These are phyloP conservation scores for Cladosporium austrohemisphaericum DNA, from an alignment of 2,329 filamentous ascomycete species.

Conservation along the genomic window DNA sequence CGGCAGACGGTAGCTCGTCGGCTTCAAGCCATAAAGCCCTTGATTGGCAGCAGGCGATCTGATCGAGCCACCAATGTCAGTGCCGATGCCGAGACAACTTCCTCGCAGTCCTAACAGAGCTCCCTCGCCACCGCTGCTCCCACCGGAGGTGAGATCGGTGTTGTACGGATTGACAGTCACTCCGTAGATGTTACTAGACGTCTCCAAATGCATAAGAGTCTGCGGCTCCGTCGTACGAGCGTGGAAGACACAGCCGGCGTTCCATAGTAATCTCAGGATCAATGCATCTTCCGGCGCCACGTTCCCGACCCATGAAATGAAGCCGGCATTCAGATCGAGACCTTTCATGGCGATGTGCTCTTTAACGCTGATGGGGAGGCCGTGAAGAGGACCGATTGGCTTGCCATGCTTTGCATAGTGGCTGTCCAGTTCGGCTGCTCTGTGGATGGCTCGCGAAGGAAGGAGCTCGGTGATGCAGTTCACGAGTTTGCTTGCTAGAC, in stretches of 20 bases:
- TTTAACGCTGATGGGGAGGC: constrained; percentile 51
- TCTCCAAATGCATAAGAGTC: constrained; percentile 53
- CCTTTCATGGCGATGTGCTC: constrained; percentile 52
- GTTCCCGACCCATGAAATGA: constrained; percentile 47
- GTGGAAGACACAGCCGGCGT: constrained; percentile 51
- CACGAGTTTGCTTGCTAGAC: constrained; percentile 49
- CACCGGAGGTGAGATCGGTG: constrained; percentile 49
- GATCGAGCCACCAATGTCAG: constrained; percentile 52
- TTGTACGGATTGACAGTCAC: constrained; percentile 55
- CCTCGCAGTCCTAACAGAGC: constrained; percentile 52
- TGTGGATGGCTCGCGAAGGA: constrained; percentile 34
- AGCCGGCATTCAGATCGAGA: constrained; percentile 47
- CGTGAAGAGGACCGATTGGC: constrained; percentile 48
- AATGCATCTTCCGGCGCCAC: constrained; percentile 44
- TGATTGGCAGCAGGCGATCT: constrained; percentile 47
- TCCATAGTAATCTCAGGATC: constrained; percentile 46
- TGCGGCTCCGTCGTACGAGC: constrained; percentile 54
- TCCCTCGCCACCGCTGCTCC: constrained; percentile 56
- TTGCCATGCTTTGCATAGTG: constrained; percentile 40
- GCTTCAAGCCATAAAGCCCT: constrained; percentile 44
- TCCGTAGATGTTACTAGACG: constrained; percentile 49
- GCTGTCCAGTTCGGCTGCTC: constrained; percentile 42
- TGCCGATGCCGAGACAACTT: constrained; percentile 51
- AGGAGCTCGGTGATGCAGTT: constrained; percentile 32
- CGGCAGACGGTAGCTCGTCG: constrained; percentile 37